Conservation (phyloP, 1,139 yeast genomes). For the Hansenula sp. region DNA sequence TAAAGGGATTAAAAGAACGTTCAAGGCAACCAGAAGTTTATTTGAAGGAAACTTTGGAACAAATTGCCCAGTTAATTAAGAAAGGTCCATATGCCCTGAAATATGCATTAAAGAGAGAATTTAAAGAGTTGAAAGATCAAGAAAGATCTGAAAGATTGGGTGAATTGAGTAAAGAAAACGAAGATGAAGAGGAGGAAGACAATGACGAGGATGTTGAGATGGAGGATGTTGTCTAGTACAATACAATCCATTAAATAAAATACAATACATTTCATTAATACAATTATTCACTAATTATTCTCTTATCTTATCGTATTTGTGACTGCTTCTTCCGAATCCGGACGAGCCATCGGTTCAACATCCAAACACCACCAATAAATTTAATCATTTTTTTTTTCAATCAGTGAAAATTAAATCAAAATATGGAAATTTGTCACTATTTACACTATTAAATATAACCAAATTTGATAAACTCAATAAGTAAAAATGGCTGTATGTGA, state of each 20-base stretch:
- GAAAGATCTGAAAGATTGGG: slow-evolving; percentile 69
- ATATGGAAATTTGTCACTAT: not conserved
- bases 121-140: slow-evolving; percentile 73
- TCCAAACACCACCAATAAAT: slow-evolving; percentile 11
- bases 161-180: slow-evolving; percentile 48
- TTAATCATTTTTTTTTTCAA: too few relatives aligned
- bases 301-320: slow-evolving; percentile 1
- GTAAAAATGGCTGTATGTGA: slow-evolving; percentile 6
- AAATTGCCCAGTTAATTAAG: slow-evolving; percentile 84
- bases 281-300: not conserved
- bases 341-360: slow-evolving; percentile 3
- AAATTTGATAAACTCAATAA: too few relatives aligned
- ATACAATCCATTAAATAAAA: not conserved
- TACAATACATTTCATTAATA: too few relatives aligned
- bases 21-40: slow-evolving; percentile 96
- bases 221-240: slow-evolving; percentile 31
- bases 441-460: too few relatives aligned
- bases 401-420: not conserved
- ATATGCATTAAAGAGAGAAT: slow-evolving; percentile 87
- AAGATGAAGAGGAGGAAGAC: slow-evolving; percentile 38
- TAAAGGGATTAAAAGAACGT: slow-evolving; percentile 90
- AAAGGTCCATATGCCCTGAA: slow-evolving; percentile 96
- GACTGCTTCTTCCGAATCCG: slow-evolving; percentile 6
- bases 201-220: slow-evolving; percentile 37
- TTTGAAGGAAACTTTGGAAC: slow-evolving; percentile 84